phyloP scores from a whole-genome alignment of 768 basidiomycete genomes.

The Sarcomyxa edulis region DNA sequence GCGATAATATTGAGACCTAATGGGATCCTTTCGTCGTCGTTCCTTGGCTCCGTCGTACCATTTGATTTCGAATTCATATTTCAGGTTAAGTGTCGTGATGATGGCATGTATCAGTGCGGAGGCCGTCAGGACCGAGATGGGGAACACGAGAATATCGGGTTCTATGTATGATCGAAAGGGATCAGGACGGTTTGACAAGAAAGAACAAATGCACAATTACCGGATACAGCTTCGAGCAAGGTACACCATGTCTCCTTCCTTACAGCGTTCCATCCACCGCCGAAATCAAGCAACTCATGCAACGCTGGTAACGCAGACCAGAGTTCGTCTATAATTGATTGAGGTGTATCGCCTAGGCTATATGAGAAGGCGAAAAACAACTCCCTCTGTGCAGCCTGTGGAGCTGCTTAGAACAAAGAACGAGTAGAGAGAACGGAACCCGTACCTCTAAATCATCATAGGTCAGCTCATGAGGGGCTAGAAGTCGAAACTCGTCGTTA shows the following conservation, averaged over 20 bases:
- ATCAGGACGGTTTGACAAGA: background rate
- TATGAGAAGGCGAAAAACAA: conserved; percentile 43
- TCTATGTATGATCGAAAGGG: conserved; percentile 25
- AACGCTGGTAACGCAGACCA: conserved; percentile 53
- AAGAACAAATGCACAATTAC: conserved; percentile 22
- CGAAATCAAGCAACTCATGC: conserved; percentile 31
- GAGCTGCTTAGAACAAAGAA: conserved; percentile 1
- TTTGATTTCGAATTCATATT: conserved; percentile 27
- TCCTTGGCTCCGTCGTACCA: conserved; percentile 22
- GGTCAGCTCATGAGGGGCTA: conserved; percentile 43
- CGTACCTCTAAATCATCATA: conserved; percentile 52
- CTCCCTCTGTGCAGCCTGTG: conserved; percentile 52
- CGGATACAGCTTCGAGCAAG: conserved; percentile 37
- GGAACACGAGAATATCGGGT: conserved; percentile 46
- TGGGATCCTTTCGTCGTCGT: too few species aligned
- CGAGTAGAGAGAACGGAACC: background rate
- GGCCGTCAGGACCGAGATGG: conserved; percentile 48
- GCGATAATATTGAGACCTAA: too few species aligned
- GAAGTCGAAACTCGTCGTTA: conserved; percentile 40
- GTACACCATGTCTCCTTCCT: conserved; percentile 44
- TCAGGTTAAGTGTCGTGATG: conserved; percentile 27
- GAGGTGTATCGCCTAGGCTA: conserved; percentile 46
- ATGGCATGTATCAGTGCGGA: conserved; percentile 46
- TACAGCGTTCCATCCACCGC: conserved; percentile 41
- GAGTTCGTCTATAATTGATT: conserved; percentile 52